Evolutionary conservation across 441 rosid species (phyloP).

Genomic region (Gossypium schwendimanii): DNA sequence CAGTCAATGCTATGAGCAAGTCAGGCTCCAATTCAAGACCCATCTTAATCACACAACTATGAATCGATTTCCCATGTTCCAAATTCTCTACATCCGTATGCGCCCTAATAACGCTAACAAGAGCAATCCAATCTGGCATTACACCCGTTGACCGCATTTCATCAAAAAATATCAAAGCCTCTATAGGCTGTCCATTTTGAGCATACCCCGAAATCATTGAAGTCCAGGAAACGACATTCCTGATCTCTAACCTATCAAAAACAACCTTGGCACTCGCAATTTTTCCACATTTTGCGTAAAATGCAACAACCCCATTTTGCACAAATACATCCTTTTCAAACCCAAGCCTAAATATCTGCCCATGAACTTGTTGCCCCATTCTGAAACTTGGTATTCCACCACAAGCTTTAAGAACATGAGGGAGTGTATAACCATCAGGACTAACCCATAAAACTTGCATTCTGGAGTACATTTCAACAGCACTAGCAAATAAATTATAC

Average conservation of each 20-base stretch:
- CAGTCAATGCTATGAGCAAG: slow-evolving; percentile 62
- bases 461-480: slow-evolving; percentile 39
- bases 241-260: slow-evolving; percentile 42
- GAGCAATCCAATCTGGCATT: slow-evolving; percentile 61
- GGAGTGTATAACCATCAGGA: slow-evolving; percentile 61
- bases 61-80: slow-evolving; percentile 55
- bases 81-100: slow-evolving; percentile 54
- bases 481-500: slow-evolving; percentile 35
- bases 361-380: slow-evolving; percentile 46
- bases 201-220: slow-evolving; percentile 65
- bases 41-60: slow-evolving; percentile 49
- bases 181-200: slow-evolving; percentile 60
- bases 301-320: slow-evolving; percentile 64
- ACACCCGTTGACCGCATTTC: slow-evolving; percentile 49
- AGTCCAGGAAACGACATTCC: slow-evolving; percentile 68
- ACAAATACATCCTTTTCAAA: slow-evolving; percentile 57
- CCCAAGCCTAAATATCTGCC: slow-evolving; percentile 53
- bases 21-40: slow-evolving; percentile 63
- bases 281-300: slow-evolving; percentile 58
- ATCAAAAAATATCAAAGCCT: slow-evolving; percentile 48
- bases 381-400: slow-evolving; percentile 32
- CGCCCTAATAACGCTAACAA: slow-evolving; percentile 66
- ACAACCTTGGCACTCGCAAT: slow-evolving; percentile 40
- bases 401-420: slow-evolving; percentile 57
- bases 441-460: slow-evolving; percentile 46